A percentile compares a stretch with the other conserved stretches of the same genome.
Conservation (phyloP, 495 filamentous ascomycete species). For the Filosporella fistucella region DNA sequence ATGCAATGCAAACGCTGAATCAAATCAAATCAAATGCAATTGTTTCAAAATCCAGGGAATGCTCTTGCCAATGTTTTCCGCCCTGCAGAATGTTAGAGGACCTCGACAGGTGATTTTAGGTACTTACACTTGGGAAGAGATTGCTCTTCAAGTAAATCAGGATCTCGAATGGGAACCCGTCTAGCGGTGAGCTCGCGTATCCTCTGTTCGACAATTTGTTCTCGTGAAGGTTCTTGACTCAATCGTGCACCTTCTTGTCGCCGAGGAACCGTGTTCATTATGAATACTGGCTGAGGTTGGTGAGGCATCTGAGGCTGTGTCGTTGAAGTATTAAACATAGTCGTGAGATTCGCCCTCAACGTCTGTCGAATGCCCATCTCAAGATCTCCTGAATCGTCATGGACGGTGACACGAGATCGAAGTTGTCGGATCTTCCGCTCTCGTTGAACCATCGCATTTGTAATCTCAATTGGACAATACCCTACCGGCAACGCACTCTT, state of each 20-base stretch:
- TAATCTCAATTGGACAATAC: constrained; percentile 61
- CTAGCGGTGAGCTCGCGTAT: constrained; percentile 15
- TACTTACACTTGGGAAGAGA: constrained; percentile 14
- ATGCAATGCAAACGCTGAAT: constrained; percentile 2
- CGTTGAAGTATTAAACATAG: background rate
- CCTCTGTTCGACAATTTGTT: constrained; percentile 9
- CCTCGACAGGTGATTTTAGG: background rate
- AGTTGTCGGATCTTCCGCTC: constrained; percentile 55
- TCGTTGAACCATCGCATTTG: constrained; percentile 77
- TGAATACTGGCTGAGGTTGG: constrained; percentile 9
- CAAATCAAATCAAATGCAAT: no score
- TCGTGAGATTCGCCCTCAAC: background rate
- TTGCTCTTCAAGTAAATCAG: constrained; percentile 7
- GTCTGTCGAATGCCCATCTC: background rate
- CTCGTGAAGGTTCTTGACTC: background rate
- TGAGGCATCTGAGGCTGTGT: background rate
- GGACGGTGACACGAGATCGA: constrained; percentile 22
- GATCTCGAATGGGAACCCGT: constrained; percentile 9
- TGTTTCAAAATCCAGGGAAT: constrained; percentile 16
- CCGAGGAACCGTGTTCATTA: constrained; percentile 1
- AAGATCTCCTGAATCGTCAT: constrained; percentile 7
- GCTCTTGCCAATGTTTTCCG: constrained; percentile 3
- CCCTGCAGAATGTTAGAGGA: constrained; percentile 8
- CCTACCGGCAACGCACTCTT: constrained; percentile 62
- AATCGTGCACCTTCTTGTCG: background rate